A percentile compares a stretch with the other conserved stretches of the same genome.
phyloP scores from a whole-genome alignment of 345 rosid species.

The Eucalyptus sp. region DNA sequence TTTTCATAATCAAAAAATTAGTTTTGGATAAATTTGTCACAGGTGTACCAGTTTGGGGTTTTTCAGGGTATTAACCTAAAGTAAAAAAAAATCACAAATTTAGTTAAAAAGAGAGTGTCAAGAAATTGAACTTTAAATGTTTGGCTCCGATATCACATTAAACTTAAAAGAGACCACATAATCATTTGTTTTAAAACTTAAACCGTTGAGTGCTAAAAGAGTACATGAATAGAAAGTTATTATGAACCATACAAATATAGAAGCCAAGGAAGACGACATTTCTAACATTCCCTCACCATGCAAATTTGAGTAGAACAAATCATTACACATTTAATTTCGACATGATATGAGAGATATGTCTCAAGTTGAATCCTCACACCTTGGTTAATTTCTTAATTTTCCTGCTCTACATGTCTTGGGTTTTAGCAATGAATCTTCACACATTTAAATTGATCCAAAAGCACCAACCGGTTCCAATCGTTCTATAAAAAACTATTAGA shows the following conservation, averaged over 20 bases:
- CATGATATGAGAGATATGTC: background rate
- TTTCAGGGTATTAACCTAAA: no score
- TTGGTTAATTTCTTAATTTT: background rate
- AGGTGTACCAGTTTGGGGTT: no score
- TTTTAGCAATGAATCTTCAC: background rate
- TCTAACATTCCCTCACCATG: background rate
- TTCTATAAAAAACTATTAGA: background rate
- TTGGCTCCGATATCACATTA: background rate
- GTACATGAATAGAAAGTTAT: background rate
- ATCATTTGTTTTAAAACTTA: background rate
- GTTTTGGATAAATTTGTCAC: no score
- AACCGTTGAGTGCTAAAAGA: background rate
- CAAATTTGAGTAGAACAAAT: background rate
- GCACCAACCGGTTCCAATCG: accelerated
- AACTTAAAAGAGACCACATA: background rate
- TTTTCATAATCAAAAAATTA: no score
- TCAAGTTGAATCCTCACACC: background rate
- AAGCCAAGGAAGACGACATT: background rate
- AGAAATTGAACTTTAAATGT: background rate
- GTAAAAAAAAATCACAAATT: background rate
- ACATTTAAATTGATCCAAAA: background rate
- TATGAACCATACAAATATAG: background rate
- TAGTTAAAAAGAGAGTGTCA: background rate
- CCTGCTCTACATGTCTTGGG: background rate
- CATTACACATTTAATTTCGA: background rate